phyloP scores from a whole-genome alignment of 257 asterid species.

The Solanum verrucosum region DNA sequence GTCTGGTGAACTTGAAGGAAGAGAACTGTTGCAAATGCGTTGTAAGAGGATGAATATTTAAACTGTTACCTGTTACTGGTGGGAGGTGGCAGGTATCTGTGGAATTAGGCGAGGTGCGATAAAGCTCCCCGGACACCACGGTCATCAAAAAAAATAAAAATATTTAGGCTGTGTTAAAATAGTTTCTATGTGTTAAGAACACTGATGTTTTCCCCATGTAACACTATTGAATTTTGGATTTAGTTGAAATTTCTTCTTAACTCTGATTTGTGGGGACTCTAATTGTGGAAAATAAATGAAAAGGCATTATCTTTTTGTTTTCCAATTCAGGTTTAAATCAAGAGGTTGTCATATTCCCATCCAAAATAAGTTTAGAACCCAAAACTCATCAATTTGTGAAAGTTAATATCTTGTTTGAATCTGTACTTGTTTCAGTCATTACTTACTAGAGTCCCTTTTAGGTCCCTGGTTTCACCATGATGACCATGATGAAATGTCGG shows the following conservation, averaged over 20 bases:
- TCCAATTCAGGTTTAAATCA: background rate
- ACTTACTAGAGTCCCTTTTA: background rate
- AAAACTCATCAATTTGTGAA: background rate
- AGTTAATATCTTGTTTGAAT: background rate
- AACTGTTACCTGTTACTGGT: background rate
- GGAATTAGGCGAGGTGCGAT: background rate
- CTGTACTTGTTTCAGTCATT: background rate
- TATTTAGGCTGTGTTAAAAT: background rate
- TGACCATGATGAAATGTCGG: slow-evolving; percentile 18
- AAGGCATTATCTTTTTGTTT: background rate
- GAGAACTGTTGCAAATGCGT: background rate
- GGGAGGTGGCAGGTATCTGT: background rate
- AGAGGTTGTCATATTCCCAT: background rate
- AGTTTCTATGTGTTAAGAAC: background rate
- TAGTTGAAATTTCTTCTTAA: background rate
- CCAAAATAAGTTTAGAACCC: background rate
- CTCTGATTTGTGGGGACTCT: background rate
- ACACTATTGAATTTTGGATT: background rate
- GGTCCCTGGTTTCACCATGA: slow-evolving; percentile 22
- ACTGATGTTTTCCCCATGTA: background rate
- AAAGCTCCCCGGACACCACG: background rate
- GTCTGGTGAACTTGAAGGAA: background rate
- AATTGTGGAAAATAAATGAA: background rate
- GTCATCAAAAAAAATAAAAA: background rate
- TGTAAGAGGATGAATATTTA: background rate